Percentiles rank a stretch among this genome's conserved stretches.
phyloP scores from a whole-genome alignment of 1,139 yeast genomes.

The Suhomyces wounanorum region DNA sequence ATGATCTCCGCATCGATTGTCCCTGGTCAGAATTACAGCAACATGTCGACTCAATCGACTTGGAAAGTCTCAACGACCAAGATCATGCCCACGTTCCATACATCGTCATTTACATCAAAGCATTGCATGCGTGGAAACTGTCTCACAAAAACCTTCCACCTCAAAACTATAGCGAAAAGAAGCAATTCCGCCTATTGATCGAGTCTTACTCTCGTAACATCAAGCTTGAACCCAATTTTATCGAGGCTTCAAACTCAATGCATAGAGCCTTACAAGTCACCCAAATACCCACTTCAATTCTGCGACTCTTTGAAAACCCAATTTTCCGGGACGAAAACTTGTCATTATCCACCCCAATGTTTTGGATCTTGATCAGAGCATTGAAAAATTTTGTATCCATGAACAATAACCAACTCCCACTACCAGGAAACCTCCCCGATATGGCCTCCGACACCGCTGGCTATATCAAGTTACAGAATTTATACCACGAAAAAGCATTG shows the following conservation, averaged over 20 bases:
- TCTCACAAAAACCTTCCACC: constrained; percentile 41
- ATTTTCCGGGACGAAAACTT: constrained; percentile 20
- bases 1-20: constrained; percentile 66
- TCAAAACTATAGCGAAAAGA: constrained; percentile 46
- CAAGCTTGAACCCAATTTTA: constrained; percentile 58
- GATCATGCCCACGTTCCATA: constrained; percentile 76
- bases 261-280: constrained; percentile 54
- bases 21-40: constrained; percentile 77
- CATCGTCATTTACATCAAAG: constrained; percentile 63
- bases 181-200: constrained; percentile 45
- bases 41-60: constrained; percentile 53
- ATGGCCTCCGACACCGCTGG: constrained; percentile 78
- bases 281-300: constrained; percentile 40
- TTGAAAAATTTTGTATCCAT: constrained; percentile 50
- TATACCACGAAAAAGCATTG: constrained; percentile 60
- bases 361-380: constrained; percentile 67
- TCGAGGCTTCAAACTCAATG: constrained; percentile 64
- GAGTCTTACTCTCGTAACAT: constrained; percentile 39
- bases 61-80: constrained; percentile 47
- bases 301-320: constrained; percentile 32
- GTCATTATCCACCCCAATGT: constrained; percentile 31
- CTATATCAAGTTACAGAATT: constrained; percentile 57
- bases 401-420: constrained; percentile 54
- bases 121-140: constrained; percentile 47
- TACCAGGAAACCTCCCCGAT: constrained; percentile 80